phyloP scores from a whole-genome alignment of 2,329 filamentous ascomycete genomes.

The Sporothrix euskadiensis region DNA sequence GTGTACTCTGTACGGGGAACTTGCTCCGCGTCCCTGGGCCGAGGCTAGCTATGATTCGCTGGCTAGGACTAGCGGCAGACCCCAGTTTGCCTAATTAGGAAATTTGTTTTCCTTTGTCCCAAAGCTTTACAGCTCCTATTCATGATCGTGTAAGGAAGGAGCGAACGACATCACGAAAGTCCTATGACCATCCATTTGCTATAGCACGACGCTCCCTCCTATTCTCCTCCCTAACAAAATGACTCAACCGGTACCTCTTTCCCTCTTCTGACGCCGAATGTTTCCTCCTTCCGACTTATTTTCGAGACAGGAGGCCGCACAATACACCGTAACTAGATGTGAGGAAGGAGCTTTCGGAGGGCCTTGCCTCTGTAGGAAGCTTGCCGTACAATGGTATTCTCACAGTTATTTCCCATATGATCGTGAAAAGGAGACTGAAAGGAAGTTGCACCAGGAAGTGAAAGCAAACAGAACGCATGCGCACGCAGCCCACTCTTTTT shows the following conservation, averaged over 20 bases:
- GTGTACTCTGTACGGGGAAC: background rate
- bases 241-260: background rate
- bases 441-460: background rate
- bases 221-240: background rate
- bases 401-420: background rate
- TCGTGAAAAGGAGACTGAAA: background rate
- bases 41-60: constrained; percentile 20
- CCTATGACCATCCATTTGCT: background rate
- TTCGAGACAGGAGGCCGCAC: background rate
- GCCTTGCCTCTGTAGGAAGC: background rate
- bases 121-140: background rate
- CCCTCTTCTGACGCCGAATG: background rate
- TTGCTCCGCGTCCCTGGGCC: background rate
- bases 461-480: background rate
- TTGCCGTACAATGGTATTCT: background rate
- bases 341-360: background rate
- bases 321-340: background rate
- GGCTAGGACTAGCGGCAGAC: background rate
- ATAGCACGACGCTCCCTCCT: background rate
- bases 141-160: constrained; percentile 19
- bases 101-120: constrained; percentile 32
- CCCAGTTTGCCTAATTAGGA: constrained; percentile 26
- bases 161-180: constrained; percentile 14
- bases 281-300: constrained; percentile 4
- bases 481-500: background rate